phyloP scores from a whole-genome alignment of 140 eudicot species.

The Stevia rebaudiana region DNA sequence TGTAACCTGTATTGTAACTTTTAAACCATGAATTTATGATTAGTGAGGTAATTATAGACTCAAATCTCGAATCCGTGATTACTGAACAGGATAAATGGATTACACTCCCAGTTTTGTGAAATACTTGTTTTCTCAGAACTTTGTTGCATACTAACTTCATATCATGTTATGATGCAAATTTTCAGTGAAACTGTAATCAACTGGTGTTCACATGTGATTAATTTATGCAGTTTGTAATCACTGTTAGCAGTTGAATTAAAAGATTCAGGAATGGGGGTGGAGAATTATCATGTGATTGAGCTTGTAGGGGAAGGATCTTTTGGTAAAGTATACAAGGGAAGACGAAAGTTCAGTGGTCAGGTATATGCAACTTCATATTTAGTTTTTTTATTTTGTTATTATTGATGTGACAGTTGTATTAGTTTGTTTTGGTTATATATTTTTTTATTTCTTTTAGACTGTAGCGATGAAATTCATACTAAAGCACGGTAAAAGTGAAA shows the following conservation, averaged over 20 bases:
- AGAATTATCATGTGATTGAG: constrained; percentile 88
- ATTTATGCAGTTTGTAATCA: background rate
- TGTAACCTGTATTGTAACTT: too few relatives aligned
- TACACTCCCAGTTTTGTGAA: too few relatives aligned
- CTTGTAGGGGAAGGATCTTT: constrained; percentile 96
- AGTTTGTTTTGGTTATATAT: background rate
- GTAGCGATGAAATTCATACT: constrained; percentile 96
- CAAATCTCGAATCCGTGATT: too few relatives aligned
- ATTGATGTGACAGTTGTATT: background rate
- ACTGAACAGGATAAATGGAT: too few relatives aligned
- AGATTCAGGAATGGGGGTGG: constrained; percentile 63
- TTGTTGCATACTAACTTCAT: background rate
- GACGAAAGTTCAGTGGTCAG: constrained; percentile 87
- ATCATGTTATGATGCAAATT: background rate
- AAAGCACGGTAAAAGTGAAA: constrained; percentile 92
- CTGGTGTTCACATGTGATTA: background rate
- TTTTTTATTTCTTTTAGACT: constrained; percentile 39
- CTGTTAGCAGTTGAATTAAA: background rate
- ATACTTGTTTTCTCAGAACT: background rate
- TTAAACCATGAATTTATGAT: too few relatives aligned
- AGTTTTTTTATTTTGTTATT: background rate
- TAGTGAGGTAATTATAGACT: too few relatives aligned
- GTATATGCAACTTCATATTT: constrained; percentile 24
- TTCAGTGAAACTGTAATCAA: constrained; percentile 1
- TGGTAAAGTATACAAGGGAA: constrained; percentile 92